These are phyloP conservation scores for Tulasnella sp. DNA, from an alignment of 768 basidiomycete genomes.

Conservation along the genomic window DNA sequence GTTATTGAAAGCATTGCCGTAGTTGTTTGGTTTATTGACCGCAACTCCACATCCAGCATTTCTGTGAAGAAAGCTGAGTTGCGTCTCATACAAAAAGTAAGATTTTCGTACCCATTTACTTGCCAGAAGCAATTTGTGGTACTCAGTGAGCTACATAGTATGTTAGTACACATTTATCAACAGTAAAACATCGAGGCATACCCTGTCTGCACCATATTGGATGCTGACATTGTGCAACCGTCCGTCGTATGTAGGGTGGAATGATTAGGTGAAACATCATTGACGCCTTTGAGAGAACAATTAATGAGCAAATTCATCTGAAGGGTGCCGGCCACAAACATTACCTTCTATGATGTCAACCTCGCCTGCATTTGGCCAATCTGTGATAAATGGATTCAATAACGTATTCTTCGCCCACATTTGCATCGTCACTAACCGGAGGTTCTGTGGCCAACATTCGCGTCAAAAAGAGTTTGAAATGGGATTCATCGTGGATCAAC, in stretches of 20 bases:
- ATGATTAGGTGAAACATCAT: constrained; percentile 15
- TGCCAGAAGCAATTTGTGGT: too few species aligned
- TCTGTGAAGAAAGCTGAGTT: too few species aligned
- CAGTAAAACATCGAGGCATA: too few species aligned
- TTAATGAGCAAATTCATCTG: too few species aligned
- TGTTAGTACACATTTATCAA: too few species aligned
- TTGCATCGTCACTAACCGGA: not conserved
- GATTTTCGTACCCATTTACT: too few species aligned
- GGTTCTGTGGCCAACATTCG: not conserved
- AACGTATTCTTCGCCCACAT: not conserved
- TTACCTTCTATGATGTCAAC: constrained; percentile 19
- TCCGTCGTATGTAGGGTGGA: constrained; percentile 16
- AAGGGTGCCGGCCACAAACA: not conserved
- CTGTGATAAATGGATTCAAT: not conserved
- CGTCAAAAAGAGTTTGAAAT: too few species aligned
- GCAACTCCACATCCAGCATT: constrained; percentile 6
- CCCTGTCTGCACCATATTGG: constrained; percentile 14
- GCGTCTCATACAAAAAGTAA: too few species aligned
- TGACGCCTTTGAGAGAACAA: constrained; percentile 15
- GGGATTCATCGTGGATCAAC: not conserved
- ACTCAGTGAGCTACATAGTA: too few species aligned
- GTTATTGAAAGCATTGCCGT: constrained; percentile 5
- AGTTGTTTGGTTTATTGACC: not conserved
- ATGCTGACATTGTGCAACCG: constrained; percentile 16
- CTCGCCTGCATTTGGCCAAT: constrained; percentile 14